These are phyloP conservation scores for Microglena sp. DNA, from an alignment of 139 green algal genomes.

Conservation along the genomic window DNA sequence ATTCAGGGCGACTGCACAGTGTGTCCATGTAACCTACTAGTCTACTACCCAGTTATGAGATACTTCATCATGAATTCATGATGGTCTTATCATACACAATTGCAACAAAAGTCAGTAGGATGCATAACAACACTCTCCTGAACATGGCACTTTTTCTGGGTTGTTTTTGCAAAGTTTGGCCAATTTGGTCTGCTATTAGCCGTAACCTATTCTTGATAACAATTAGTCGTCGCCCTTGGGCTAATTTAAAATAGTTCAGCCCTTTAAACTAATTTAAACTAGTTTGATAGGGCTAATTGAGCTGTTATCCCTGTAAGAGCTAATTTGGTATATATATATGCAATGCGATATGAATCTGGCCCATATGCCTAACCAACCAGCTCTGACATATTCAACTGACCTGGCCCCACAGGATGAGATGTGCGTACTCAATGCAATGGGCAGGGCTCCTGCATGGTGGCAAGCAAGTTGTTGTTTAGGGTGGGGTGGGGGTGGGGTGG, in stretches of 20 bases:
- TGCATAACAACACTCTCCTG: too few relatives aligned
- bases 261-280: neutral
- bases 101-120: too few relatives aligned
- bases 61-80: too few relatives aligned
- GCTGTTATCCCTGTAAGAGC: neutral
- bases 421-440: conserved; percentile 98
- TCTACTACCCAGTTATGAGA: too few relatives aligned
- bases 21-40: too few relatives aligned
- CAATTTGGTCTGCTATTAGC: too few relatives aligned
- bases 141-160: too few relatives aligned
- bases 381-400: conserved; percentile 29
- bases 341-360: neutral
- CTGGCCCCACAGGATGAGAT: conserved; percentile 89
- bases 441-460: conserved; percentile 55
- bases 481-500: neutral
- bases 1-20: too few relatives aligned
- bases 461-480: neutral
- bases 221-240: neutral
- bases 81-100: too few relatives aligned
- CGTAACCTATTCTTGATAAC: too few relatives aligned
- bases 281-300: neutral
- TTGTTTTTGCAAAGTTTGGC: too few relatives aligned
- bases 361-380: neutral
- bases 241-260: neutral
- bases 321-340: neutral